Percentiles rank a stretch among this genome's conserved stretches.
Evolutionary conservation across 306 rosid species (phyloP).

Genomic region (Lathyrus tuberosus): DNA sequence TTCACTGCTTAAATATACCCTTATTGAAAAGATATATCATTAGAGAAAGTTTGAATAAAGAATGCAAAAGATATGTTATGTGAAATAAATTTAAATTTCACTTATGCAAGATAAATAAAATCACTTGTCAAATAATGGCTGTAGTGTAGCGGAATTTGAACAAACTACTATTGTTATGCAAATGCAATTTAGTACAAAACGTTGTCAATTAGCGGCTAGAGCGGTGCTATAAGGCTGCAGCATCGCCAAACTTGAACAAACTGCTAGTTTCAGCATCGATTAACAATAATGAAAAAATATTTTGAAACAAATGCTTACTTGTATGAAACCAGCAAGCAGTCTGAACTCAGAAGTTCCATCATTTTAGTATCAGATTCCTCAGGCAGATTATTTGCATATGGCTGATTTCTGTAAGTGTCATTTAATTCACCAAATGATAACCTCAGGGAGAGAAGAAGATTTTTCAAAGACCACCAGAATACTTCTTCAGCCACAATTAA

Average conservation of each 20-base stretch:
- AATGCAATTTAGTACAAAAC: neutral
- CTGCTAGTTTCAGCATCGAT: neutral
- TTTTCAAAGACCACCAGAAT: conserved; percentile 61
- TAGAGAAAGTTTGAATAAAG: neutral
- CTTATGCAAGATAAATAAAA: conserved; percentile 27
- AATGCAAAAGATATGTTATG: neutral
- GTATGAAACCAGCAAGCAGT: conserved; percentile 56
- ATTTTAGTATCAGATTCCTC: conserved; percentile 32
- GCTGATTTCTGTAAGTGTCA: conserved; percentile 32
- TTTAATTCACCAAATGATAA: conserved; percentile 51
- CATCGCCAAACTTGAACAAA: neutral
- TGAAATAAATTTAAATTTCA: neutral
- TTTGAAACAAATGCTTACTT: conserved; percentile 48
- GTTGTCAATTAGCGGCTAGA: neutral
- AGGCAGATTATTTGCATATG: conserved; percentile 21
- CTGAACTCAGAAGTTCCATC: conserved; percentile 46
- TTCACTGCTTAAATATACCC: neutral
- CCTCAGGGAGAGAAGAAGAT: conserved; percentile 52
- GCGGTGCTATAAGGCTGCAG: neutral
- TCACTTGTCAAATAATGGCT: neutral
- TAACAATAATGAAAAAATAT: conserved; percentile 9
- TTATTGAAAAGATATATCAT: neutral
- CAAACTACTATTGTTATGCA: neutral
- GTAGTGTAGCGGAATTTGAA: neutral
- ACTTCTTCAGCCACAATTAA: conserved; percentile 61